Evolutionary conservation across 2,329 filamentous ascomycete genomes (phyloP).

Genomic region (Colletotrichum cuscutae): DNA sequence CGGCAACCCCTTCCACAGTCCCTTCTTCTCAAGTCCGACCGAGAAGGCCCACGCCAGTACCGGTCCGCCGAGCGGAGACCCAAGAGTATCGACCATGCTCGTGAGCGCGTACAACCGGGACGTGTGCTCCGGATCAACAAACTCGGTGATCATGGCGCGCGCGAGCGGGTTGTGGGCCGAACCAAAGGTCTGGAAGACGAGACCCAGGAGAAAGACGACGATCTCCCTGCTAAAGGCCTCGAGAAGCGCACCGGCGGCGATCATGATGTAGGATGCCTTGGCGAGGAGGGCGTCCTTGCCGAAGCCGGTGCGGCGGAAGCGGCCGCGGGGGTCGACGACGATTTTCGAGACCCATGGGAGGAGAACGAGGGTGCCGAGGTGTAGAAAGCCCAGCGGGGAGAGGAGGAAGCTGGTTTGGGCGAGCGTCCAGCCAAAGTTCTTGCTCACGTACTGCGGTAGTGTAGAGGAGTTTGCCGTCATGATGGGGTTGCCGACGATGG

Average conservation of each 20-base stretch:
- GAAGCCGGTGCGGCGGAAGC: conserved; percentile 47
- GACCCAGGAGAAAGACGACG: conserved; percentile 48
- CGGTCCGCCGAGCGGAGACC: conserved; percentile 52
- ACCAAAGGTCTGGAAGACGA: conserved; percentile 51
- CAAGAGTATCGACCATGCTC: conserved; percentile 51
- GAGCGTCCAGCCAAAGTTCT: conserved; percentile 55
- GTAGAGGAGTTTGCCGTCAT: conserved; percentile 47
- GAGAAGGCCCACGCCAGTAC: conserved; percentile 52
- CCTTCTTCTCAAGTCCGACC: conserved; percentile 46
- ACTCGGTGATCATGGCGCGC: conserved; percentile 52
- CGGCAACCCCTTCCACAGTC: conserved; percentile 50
- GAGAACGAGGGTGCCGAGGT: conserved; percentile 47
- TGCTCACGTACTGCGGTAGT: conserved; percentile 55
- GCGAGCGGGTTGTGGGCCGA: conserved; percentile 50
- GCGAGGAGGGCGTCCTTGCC: conserved; percentile 51
- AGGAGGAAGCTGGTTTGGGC: conserved; percentile 53
- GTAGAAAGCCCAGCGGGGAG: conserved; percentile 52
- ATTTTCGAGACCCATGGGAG: conserved; percentile 48
- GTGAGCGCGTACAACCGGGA: conserved; percentile 54
- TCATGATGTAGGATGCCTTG: conserved; percentile 44
- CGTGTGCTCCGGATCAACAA: conserved; percentile 49
- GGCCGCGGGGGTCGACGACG: conserved; percentile 39
- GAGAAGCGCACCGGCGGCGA: conserved; percentile 45
- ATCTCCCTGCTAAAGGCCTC: conserved; percentile 47
- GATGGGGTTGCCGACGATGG: conserved; percentile 51